Evolutionary conservation across 1,139 yeast genomes (phyloP).

Genomic region (Geotrichum fermentans): DNA sequence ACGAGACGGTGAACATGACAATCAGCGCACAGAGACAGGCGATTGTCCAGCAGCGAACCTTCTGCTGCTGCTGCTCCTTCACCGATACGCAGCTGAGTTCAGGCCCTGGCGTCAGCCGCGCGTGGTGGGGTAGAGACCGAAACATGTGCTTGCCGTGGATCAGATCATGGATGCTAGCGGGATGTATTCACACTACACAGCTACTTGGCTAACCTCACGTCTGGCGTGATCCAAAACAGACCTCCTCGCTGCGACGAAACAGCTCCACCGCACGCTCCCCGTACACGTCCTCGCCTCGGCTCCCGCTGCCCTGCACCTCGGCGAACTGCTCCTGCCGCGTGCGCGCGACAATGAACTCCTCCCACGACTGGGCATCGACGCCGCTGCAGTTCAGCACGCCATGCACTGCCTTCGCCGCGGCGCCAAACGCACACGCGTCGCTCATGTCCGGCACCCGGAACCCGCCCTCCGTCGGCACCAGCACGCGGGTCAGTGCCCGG

Average conservation of each 20-base stretch:
- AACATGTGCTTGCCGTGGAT: too few relatives aligned
- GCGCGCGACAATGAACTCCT: conserved; percentile 13
- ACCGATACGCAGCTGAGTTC: neutral
- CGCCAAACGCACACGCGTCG: conserved; percentile 94
- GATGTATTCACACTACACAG: neutral
- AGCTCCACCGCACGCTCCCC: conserved; percentile 8
- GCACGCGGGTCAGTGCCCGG: conserved; percentile 60
- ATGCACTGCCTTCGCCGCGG: conserved; percentile 85
- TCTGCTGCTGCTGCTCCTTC: neutral
- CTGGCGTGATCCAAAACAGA: neutral
- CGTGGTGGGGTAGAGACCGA: neutral
- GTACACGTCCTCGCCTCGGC: neutral
- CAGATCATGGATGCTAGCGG: too few relatives aligned
- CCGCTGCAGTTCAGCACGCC: conserved; percentile 26
- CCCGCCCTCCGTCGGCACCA: conserved; percentile 61
- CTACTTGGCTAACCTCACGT: neutral
- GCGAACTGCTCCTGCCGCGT: conserved; percentile 2
- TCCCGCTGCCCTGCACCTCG: conserved; percentile 1
- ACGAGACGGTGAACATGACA: too few relatives aligned
- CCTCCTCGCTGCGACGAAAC: conserved; percentile 8
- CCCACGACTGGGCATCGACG: conserved; percentile 8
- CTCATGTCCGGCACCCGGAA: conserved; percentile 64
- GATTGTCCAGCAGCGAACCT: too few relatives aligned
- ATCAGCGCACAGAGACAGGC: too few relatives aligned
- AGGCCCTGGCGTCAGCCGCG: neutral